These are phyloP conservation scores for Ascochyta koolunga DNA, from an alignment of 2,329 filamentous ascomycete species.

Conservation along the genomic window DNA sequence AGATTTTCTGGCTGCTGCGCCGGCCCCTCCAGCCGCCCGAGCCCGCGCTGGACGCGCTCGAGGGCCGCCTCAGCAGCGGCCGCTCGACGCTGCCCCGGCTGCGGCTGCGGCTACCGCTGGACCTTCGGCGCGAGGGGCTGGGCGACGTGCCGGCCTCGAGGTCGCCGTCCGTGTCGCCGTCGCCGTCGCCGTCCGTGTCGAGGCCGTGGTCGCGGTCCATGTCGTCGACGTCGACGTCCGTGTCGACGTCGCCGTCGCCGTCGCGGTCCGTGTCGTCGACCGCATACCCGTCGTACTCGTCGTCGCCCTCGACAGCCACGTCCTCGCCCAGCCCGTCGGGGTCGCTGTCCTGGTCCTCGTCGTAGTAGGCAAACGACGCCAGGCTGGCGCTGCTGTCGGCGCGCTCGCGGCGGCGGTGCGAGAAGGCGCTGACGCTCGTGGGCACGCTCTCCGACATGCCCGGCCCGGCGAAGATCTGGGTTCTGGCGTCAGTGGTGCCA, in stretches of 20 bases:
- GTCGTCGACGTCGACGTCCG: too few species aligned
- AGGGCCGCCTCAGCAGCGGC: constrained; percentile 72
- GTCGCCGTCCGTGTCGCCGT: constrained; percentile 35
- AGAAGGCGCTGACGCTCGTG: constrained; percentile 89
- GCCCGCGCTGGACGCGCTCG: constrained; percentile 71
- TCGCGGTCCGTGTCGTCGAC: constrained; percentile 45
- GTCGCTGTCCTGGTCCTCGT: constrained; percentile 67
- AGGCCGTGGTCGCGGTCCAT: constrained; percentile 29
- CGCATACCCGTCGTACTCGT: constrained; percentile 43
- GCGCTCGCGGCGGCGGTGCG: constrained; percentile 73
- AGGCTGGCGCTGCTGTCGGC: constrained; percentile 81
- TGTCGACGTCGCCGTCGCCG: constrained; percentile 51
- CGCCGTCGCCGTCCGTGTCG: too few species aligned
- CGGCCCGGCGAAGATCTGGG: constrained; percentile 82
- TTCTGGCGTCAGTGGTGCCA: constrained; percentile 44
- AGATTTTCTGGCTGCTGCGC: constrained; percentile 84
- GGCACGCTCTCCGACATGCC: constrained; percentile 90
- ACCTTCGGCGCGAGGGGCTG: constrained; percentile 60
- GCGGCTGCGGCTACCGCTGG: constrained; percentile 64
- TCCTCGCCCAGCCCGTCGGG: constrained; percentile 37
- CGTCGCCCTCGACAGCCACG: constrained; percentile 41
- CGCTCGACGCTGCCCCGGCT: constrained; percentile 59
- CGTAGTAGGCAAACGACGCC: constrained; percentile 76
- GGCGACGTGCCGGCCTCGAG: constrained; percentile 51
- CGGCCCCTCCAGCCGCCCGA: constrained; percentile 65